These are phyloP conservation scores for Melanogaster broomeanus DNA, from an alignment of 768 basidiomycete genomes.

Conservation along the genomic window DNA sequence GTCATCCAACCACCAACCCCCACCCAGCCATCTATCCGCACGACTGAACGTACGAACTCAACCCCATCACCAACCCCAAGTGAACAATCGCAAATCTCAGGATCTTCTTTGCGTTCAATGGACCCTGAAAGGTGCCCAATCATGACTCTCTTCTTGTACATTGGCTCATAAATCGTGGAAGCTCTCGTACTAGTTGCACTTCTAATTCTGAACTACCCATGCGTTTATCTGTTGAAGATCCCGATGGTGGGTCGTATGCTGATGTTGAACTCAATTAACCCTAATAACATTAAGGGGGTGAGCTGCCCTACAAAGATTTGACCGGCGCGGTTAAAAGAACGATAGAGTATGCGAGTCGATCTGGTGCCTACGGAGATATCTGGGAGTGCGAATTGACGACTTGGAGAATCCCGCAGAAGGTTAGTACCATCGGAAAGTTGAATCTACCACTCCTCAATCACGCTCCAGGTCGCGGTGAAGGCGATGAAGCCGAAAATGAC, in stretches of 20 bases:
- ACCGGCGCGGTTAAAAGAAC: conserved; percentile 5
- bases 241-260: conserved; percentile 3
- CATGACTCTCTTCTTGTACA: neutral
- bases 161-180: conserved; percentile 2
- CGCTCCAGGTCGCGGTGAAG: conserved; percentile 23
- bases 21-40: neutral
- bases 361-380: conserved; percentile 22
- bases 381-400: conserved; percentile 24
- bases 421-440: neutral
- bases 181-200: conserved; percentile 12
- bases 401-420: conserved; percentile 1
- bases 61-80: neutral
- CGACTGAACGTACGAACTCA: neutral
- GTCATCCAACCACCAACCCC: neutral
- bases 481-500: conserved; percentile 2
- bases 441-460: neutral
- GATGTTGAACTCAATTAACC: neutral
- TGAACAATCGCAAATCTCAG: conserved; percentile 1
- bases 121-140: conserved; percentile 8
- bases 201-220: conserved; percentile 9
- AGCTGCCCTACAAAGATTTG: conserved; percentile 7
- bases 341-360: neutral
- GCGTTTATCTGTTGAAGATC: conserved; percentile 2
- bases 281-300: conserved; percentile 4
- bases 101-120: conserved; percentile 5